Evolutionary conservation across 768 basidiomycete species (phyloP).

Genomic region (Paxillus ammoniavirescens): DNA sequence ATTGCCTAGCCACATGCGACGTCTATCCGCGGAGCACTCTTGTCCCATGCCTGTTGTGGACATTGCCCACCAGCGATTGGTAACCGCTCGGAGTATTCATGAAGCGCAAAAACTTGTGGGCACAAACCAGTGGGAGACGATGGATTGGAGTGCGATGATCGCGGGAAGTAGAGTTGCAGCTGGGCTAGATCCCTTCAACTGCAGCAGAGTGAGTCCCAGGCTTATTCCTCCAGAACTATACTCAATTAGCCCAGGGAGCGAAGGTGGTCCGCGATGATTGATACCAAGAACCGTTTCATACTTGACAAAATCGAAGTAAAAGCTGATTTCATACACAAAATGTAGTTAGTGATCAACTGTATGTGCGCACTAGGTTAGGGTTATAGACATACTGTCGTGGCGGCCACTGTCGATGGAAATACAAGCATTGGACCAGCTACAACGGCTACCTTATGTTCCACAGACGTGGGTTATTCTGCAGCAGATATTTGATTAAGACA

Average conservation of each 20-base stretch:
- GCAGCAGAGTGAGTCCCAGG: background rate
- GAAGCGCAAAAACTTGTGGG: conserved; percentile 39
- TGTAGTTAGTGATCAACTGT: too few relatives aligned
- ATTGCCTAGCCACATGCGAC: conserved; percentile 56
- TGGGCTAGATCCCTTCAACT: conserved; percentile 47
- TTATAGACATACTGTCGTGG: background rate
- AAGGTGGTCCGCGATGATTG: background rate
- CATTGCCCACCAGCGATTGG: conserved; percentile 66
- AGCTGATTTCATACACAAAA: too few relatives aligned
- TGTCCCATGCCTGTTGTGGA: conserved; percentile 66
- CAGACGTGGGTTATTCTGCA: too few relatives aligned
- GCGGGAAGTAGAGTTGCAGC: conserved; percentile 70
- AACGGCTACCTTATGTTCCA: too few relatives aligned
- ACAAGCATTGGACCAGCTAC: background rate
- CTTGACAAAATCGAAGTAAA: too few relatives aligned
- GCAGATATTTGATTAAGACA: background rate
- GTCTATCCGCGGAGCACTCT: conserved; percentile 57
- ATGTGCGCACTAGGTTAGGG: too few relatives aligned
- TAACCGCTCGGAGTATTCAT: conserved; percentile 71
- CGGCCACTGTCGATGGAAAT: background rate
- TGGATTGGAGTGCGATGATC: conserved; percentile 80
- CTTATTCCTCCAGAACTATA: background rate
- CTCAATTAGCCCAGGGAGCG: background rate
- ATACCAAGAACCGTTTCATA: too few relatives aligned
- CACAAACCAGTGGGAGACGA: conserved; percentile 44